phyloP scores from a whole-genome alignment of 2,329 filamentous ascomycete species.

The Cladosporium sp. region DNA sequence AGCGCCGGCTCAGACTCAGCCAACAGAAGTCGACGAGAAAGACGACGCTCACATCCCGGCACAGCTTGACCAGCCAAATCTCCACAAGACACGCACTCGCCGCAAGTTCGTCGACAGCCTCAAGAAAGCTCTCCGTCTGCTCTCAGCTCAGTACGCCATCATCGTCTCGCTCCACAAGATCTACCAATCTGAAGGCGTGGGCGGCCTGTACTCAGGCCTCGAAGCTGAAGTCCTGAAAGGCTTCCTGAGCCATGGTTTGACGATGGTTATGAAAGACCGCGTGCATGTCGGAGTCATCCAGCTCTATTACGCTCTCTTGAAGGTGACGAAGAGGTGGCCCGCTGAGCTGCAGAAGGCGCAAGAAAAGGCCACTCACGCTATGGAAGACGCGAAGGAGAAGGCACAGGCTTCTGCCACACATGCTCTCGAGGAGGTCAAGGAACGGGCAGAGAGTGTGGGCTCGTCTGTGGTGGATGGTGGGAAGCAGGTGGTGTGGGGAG shows the following conservation, averaged over 20 bases:
- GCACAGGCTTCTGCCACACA: conserved; percentile 15
- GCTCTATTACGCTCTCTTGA: conserved; percentile 64
- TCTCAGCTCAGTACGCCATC: conserved; percentile 28
- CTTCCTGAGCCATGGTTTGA: conserved; percentile 80
- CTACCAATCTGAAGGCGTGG: conserved; percentile 55
- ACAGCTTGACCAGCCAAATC: conserved; percentile 17
- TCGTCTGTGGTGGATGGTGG: conserved; percentile 17
- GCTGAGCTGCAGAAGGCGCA: conserved; percentile 33
- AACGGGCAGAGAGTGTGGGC: conserved; percentile 28
- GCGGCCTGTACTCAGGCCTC: conserved; percentile 71
- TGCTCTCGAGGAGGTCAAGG: conserved; percentile 25
- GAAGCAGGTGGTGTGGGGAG: conserved; percentile 19
- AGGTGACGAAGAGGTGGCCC: conserved; percentile 39
- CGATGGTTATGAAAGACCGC: conserved; percentile 79
- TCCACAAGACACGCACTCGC: conserved; percentile 6
- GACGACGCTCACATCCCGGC: conserved; percentile 13
- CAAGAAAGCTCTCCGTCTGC: conserved; percentile 17
- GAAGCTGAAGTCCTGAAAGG: conserved; percentile 73
- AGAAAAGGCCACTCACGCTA: conserved; percentile 12
- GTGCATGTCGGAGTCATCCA: conserved; percentile 70
- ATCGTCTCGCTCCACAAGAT: conserved; percentile 28
- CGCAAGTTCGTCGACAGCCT: conserved; percentile 3
- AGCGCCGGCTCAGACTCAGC: conserved; percentile 23
- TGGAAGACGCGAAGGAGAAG: conserved; percentile 7
- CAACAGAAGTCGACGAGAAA: conserved; percentile 27